Evolutionary conservation across 2,329 filamentous ascomycete genomes (phyloP).

Genomic region (Diplocarpon mali): DNA sequence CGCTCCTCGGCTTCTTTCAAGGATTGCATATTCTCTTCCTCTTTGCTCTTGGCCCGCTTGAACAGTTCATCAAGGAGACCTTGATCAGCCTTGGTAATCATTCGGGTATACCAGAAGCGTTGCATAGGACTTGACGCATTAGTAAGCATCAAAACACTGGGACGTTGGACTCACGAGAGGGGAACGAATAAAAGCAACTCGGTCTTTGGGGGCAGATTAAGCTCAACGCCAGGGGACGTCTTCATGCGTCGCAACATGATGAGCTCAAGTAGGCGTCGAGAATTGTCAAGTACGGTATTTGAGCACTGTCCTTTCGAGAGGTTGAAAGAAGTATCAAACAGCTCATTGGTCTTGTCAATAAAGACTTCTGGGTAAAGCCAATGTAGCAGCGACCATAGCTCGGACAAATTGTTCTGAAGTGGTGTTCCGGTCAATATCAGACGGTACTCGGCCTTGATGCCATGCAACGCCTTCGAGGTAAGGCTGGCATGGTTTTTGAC

Average conservation of each 20-base stretch:
- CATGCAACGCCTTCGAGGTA: constrained; percentile 26
- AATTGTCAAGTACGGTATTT: constrained; percentile 39
- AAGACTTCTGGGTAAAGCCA: constrained; percentile 51
- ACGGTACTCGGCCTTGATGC: constrained; percentile 27
- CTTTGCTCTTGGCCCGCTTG: constrained; percentile 34
- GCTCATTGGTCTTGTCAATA: constrained; percentile 34
- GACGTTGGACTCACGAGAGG: constrained; percentile 29
- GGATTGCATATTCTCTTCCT: constrained; percentile 27
- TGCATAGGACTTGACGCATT: constrained; percentile 35
- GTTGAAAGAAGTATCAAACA: constrained; percentile 46
- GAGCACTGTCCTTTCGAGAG: constrained; percentile 42
- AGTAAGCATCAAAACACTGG: background rate
- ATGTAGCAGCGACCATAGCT: constrained; percentile 46
- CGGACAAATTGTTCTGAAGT: constrained; percentile 45
- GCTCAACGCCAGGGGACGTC: constrained; percentile 39
- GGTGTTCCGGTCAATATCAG: constrained; percentile 36
- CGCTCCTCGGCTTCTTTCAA: constrained; percentile 29
- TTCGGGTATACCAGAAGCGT: constrained; percentile 43
- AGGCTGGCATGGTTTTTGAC: constrained; percentile 32
- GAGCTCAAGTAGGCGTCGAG: constrained; percentile 40
- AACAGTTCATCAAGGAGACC: constrained; percentile 42
- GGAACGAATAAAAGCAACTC: constrained; percentile 47
- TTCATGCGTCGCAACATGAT: constrained; percentile 51
- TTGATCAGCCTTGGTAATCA: constrained; percentile 43
- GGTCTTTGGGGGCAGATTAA: constrained; percentile 44